Base-by-base conservation (phyloP, 2,329 filamentous ascomycete species). In the Diplodia mutila region DNA sequence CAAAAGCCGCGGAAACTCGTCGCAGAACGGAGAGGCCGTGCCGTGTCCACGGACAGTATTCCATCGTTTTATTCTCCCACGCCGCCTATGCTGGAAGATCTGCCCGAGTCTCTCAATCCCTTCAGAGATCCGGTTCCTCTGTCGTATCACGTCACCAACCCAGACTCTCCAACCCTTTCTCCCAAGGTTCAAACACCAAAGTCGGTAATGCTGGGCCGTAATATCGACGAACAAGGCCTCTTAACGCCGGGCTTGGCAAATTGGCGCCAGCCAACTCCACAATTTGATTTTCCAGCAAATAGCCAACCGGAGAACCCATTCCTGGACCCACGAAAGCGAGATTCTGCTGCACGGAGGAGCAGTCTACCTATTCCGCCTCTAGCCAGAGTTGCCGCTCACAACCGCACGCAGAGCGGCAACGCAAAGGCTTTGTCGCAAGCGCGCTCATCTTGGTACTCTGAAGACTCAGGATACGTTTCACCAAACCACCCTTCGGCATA, bases 51-150 rank as follows among this genome's bases (percentile, higher is more conserved):
- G 1, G 66, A 67, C 29, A 67, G 57, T 39, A 27, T 54, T 7
- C 66, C 48, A 1, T 67, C 66, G 3, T 67, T 67, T n/a, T 66
- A 54, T n/a, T 55, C 64, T 29, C 61, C 61, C 14, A 65, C 61
- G 25, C 65, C 54, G 18, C 55, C 65, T 21, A 27, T 29, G 21
- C 29, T 67, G 46, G 42, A 51, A 23, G 59, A 63, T 29, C 21
- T 63, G 11, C 46, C 59, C 6, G 59, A 63, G 59, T 34, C 59
- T 6, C 46, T 63, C 18, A 51, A 67, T 34, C 54, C 65, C 7
- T 67, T 67, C n/a, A 59, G 42, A 32, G 65, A 67, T 55, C 48
- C 54, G 14, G 37, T 52, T 5, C 53, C 53, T 14, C 34, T 46
- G 6, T n/a, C 34, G 23, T 46, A 51, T 29, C 65, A 25, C 34